Conservation (phyloP, 495 filamentous ascomycete genomes). For the Astrothelium subdiscretum region DNA sequence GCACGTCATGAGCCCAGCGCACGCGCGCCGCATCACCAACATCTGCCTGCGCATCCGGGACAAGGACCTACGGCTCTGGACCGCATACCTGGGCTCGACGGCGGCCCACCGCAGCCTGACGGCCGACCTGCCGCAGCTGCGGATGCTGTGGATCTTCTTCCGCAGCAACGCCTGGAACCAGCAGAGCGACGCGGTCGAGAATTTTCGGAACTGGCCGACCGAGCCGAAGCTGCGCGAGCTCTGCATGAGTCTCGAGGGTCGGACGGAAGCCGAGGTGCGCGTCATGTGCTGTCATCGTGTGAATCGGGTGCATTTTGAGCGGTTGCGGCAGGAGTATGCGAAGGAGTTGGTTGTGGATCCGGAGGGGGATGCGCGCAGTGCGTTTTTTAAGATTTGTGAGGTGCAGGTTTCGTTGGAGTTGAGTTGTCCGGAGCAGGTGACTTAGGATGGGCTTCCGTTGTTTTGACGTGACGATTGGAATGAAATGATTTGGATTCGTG, state of each 20-base stretch:
- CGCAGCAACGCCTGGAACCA: slow-evolving; percentile 17
- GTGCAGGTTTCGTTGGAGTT: background rate
- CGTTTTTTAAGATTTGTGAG: background rate
- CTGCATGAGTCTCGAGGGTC: background rate
- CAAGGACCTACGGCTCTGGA: slow-evolving; percentile 28
- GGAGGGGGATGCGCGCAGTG: background rate
- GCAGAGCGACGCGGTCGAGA: slow-evolving; percentile 3
- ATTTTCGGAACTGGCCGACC: slow-evolving; percentile 9
- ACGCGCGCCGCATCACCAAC: slow-evolving; percentile 14
- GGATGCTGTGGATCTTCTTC: slow-evolving; percentile 23
- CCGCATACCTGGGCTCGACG: slow-evolving; percentile 22
- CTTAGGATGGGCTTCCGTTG: background rate
- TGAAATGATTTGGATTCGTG: too few species aligned
- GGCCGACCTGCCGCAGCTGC: slow-evolving; percentile 23
- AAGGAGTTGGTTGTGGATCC: background rate
- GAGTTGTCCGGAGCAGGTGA: background rate
- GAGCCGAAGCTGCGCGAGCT: slow-evolving; percentile 13
- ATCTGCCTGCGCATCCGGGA: slow-evolving; percentile 24
- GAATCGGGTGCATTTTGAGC: background rate
- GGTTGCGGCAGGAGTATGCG: background rate
- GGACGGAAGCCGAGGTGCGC: background rate
- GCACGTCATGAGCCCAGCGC: slow-evolving; percentile 14
- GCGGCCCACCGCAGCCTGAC: slow-evolving; percentile 18
- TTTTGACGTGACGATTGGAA: background rate
- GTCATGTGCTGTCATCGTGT: slow-evolving; percentile 1